Base-by-base conservation (phyloP, 139 green algal genomes). In the Edaphochlamys debaryana region DNA sequence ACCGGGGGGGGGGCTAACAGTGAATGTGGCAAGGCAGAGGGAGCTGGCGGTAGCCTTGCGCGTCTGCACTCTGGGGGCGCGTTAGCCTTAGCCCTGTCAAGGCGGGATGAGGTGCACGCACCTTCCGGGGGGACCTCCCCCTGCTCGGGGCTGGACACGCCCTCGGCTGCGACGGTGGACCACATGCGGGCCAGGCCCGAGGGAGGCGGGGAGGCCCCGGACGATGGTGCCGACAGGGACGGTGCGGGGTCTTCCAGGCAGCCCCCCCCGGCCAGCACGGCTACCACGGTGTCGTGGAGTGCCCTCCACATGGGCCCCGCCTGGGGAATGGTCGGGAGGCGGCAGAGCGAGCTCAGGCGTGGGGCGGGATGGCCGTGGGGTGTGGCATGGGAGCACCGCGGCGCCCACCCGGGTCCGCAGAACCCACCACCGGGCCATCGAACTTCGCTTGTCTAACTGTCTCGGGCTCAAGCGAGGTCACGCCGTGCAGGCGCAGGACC, bases 371-470 rank as follows among this genome's bases (percentile, higher is more conserved):
- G 32, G 7, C 32, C 13, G 32, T 15, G 3, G 32, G 32, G 11
- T 41, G 4, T 27, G 32, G 3, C 63, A 27, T 42, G 32, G 63
- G 34, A 56, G n/a, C 15, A 32, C 11, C 20, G 11, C 34, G 25
- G 1, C 0, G 25, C 22, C 36, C 17, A 63, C 13, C 11, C 20
- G 1, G 27, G 30, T 5, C 45, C 37, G 23, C 3, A n/a, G 45
- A 3, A 79, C 27, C 6, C 42, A 82, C 76, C 76, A 82, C 76
- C 11, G 62, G 62, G 1, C 76, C 76, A 29, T 82, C 42, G 29
- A 82, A 82, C 32, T 82, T 82, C 27, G 63, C 76, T 41, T 82
- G 76, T 25, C 76, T 29, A 2, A 82, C 30, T 5, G 67, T 54
- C 64, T 82, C 76, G 25, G 76, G 76, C 5, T 82, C 76, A 42